Percentiles rank a stretch among this genome's conserved stretches.
Conservation (phyloP, 2,329 filamentous ascomycete species). For the Erysiphe pulchra region DNA sequence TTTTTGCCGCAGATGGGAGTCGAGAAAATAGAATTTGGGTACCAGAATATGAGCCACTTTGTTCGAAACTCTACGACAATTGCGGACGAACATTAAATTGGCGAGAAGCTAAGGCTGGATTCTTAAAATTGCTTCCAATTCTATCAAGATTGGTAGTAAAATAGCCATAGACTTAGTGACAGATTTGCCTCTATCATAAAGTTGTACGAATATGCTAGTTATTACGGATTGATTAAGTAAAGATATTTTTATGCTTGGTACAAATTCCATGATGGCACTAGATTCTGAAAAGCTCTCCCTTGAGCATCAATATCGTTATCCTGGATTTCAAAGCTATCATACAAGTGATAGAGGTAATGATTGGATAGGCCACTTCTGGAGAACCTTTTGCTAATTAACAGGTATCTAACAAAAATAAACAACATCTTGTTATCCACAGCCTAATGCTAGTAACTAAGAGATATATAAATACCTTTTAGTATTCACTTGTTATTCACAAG, state of each 20-base stretch:
- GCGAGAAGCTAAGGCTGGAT: too few species aligned
- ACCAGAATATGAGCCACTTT: too few species aligned
- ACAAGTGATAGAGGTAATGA: not conserved
- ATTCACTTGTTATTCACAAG: not conserved
- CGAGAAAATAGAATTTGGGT: too few species aligned
- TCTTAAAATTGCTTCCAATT: too few species aligned
- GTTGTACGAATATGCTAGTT: not conserved
- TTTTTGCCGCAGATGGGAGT: too few species aligned
- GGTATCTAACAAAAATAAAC: not conserved
- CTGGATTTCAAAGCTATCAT: not conserved
- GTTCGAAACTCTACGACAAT: too few species aligned
- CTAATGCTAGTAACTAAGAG: not conserved
- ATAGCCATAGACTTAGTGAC: too few species aligned
- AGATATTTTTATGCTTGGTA: not conserved
- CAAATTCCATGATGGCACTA: not conserved
- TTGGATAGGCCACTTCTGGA: not conserved
- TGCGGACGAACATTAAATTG: too few species aligned
- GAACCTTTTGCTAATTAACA: too few species aligned
- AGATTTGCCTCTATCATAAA: not conserved
- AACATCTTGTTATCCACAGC: not conserved
- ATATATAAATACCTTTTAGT: not conserved
- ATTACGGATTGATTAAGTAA: not conserved
- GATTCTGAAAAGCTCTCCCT: not conserved
- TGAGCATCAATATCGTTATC: not conserved
- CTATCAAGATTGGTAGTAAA: too few species aligned